A percentile compares a stretch with the other conserved stretches of the same genome.
Evolutionary conservation across 1,284 basidiomycete genomes (phyloP).

Genomic region (Puccinia novopanici): DNA sequence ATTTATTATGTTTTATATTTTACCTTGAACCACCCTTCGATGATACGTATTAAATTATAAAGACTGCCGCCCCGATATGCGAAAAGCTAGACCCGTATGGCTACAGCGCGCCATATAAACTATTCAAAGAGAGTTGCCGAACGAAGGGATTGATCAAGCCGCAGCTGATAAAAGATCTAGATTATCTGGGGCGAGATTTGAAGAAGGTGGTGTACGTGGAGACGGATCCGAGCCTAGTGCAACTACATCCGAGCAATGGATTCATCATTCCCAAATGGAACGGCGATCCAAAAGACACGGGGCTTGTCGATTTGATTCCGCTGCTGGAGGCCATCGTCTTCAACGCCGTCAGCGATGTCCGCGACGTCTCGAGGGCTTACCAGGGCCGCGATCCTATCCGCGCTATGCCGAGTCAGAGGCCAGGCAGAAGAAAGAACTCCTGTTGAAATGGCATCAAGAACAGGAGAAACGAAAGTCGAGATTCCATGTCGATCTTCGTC

Average conservation of each 20-base stretch:
- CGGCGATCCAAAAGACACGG: constrained; percentile 74
- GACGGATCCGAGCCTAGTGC: constrained; percentile 74
- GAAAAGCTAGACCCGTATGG: constrained; percentile 94
- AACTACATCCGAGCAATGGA: constrained; percentile 85
- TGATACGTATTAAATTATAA: not conserved
- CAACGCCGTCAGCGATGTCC: constrained; percentile 68
- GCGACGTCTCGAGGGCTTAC: constrained; percentile 82
- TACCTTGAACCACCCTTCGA: constrained; percentile 1
- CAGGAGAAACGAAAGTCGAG: constrained; percentile 60
- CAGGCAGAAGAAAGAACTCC: constrained; percentile 72
- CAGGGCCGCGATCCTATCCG: constrained; percentile 81
- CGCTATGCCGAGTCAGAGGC: constrained; percentile 87
- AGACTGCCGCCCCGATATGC: constrained; percentile 85
- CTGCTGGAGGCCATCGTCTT: constrained; percentile 76
- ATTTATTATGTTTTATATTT: not conserved
- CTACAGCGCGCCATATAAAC: constrained; percentile 81
- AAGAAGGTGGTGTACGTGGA: constrained; percentile 88
- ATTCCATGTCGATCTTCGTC: constrained; percentile 21
- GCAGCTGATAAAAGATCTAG: constrained; percentile 69
- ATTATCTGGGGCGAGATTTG: constrained; percentile 88
- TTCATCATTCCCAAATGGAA: constrained; percentile 84
- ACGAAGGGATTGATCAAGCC: constrained; percentile 55
- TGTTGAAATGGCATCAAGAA: constrained; percentile 79
- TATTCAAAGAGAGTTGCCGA: constrained; percentile 73
- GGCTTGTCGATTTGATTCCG: constrained; percentile 85